phyloP scores from a whole-genome alignment of 2,329 filamentous ascomycete genomes.

The Fusarium concolor region DNA sequence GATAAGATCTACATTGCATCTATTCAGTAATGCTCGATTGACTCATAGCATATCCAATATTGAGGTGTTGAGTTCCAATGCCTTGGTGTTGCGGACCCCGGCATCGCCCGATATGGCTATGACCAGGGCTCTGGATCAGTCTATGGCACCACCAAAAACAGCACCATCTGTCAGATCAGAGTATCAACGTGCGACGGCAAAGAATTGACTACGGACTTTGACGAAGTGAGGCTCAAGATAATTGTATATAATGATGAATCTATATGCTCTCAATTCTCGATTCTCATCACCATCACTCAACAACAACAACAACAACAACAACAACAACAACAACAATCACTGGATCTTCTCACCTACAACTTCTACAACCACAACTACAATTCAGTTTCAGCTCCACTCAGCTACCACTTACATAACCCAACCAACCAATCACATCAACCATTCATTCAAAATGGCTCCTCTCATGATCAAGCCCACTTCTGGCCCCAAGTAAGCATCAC shows the following conservation, averaged over 20 bases:
- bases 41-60: not conserved
- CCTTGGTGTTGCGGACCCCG: constrained; percentile 17
- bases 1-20: no score
- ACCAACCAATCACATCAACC: constrained; percentile 14
- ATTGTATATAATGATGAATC: constrained; percentile 32
- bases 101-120: constrained; percentile 34
- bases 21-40: not conserved
- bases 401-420: constrained; percentile 21
- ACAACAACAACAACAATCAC: constrained; percentile 23
- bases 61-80: not conserved
- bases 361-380: constrained; percentile 6
- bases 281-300: constrained; percentile 26
- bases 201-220: constrained; percentile 13
- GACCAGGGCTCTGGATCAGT: constrained; percentile 20
- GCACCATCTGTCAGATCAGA: constrained; percentile 34
- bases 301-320: constrained; percentile 28
- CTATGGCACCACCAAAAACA: constrained; percentile 42
- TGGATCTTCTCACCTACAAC: constrained; percentile 21
- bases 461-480: constrained; percentile 36
- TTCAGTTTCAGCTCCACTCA: constrained; percentile 1
- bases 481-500: constrained; percentile 34
- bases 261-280: not conserved
- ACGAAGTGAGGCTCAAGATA: not conserved
- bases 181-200: constrained; percentile 37
- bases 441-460: constrained; percentile 38